Evolutionary conservation across 2,329 filamentous ascomycete genomes (phyloP).

Genomic region (Botrytis fabae): DNA sequence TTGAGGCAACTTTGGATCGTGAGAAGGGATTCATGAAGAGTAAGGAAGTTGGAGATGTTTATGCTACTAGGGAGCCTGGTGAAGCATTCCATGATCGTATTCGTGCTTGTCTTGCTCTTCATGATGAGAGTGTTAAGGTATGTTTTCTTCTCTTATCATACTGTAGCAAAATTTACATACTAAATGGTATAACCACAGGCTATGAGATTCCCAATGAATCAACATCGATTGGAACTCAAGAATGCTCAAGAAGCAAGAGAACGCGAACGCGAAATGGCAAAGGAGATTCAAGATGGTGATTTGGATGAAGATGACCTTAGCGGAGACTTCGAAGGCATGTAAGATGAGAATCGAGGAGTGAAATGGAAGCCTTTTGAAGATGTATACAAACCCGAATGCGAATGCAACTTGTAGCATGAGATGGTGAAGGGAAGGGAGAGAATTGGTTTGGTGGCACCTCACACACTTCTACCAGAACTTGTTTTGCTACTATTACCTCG

Average conservation of each 20-base stretch:
- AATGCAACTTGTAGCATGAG: conserved; percentile 10
- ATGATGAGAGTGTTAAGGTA: conserved; percentile 98
- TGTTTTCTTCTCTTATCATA: conserved; percentile 33
- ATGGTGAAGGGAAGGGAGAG: conserved; percentile 1
- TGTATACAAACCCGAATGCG: conserved; percentile 17
- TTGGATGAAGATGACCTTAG: conserved; percentile 95
- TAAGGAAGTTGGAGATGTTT: conserved; percentile 93
- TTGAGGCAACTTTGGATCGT: conserved; percentile 90
- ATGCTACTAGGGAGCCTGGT: conserved; percentile 90
- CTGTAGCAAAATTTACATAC: not conserved
- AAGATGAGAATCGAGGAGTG: conserved; percentile 43
- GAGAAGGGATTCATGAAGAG: conserved; percentile 98
- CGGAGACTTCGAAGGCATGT: conserved; percentile 95
- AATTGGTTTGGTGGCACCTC: conserved; percentile 38
- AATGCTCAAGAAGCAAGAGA: conserved; percentile 98
- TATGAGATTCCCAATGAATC: conserved; percentile 99
- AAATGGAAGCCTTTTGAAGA: conserved; percentile 8
- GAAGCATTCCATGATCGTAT: conserved; percentile 99
- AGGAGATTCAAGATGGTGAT: conserved; percentile 98
- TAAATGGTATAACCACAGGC: conserved; percentile 55
- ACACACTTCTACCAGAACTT: conserved; percentile 28
- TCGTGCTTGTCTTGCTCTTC: conserved; percentile 81
- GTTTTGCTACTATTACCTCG: conserved; percentile 34
- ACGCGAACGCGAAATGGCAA: conserved; percentile 92
- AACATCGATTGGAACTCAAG: conserved; percentile 94